Percentiles rank a stretch among this genome's conserved stretches.
These are phyloP conservation scores for Coemansia sp. DNA, from an alignment of 192 early-diverging fungal genomes.

Conservation along the genomic window DNA sequence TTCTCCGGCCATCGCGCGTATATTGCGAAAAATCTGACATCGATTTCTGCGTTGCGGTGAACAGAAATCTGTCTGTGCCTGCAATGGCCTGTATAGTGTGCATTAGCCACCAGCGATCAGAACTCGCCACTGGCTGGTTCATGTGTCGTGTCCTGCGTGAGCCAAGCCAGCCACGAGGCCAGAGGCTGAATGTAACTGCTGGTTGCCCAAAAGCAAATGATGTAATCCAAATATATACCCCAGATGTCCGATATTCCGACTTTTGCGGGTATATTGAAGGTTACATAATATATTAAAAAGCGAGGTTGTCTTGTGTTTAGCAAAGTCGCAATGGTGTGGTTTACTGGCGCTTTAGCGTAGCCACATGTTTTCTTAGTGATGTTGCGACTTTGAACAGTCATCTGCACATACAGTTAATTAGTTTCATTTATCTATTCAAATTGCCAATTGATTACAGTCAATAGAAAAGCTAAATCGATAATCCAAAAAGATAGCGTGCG, in stretches of 20 bases:
- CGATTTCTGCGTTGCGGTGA: not conserved
- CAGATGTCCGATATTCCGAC: not conserved
- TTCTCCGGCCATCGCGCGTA: not conserved
- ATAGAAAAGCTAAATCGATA: too few species aligned
- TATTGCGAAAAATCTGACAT: not conserved
- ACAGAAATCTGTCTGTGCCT: not conserved
- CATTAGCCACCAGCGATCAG: slow-evolving; percentile 1
- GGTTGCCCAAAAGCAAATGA: not conserved
- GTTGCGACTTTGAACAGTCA: too few species aligned
- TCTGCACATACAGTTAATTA: too few species aligned
- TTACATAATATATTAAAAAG: too few species aligned
- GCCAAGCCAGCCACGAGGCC: not conserved
- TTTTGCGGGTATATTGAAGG: too few species aligned
- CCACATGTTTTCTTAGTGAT: too few species aligned
- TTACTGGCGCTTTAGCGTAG: too few species aligned
- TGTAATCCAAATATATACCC: slow-evolving; percentile 2
- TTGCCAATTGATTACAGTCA: too few species aligned
- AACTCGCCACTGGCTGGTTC: slow-evolving; percentile 1
- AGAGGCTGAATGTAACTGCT: not conserved
- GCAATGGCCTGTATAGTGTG: not conserved
- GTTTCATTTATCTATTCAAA: too few species aligned
- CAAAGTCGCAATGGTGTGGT: too few species aligned
- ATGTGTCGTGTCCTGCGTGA: not conserved
- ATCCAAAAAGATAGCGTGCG: too few species aligned
- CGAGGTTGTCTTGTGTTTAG: too few species aligned